Conservation (phyloP, 2,329 filamentous ascomycete genomes). For the Nemania sp. region DNA sequence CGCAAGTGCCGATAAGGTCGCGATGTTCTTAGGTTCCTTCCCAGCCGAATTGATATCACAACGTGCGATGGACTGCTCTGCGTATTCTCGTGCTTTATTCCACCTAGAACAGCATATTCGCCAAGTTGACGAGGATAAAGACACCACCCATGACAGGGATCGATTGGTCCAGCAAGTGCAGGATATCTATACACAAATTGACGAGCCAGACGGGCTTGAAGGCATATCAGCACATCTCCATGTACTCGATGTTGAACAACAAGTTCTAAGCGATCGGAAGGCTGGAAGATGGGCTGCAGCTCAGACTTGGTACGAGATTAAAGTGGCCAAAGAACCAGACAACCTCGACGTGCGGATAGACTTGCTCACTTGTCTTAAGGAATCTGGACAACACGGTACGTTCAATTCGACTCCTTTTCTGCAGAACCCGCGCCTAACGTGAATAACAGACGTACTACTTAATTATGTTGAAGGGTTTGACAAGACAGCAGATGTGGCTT, state of each 20-base stretch:
- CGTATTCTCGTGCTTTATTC: conserved; percentile 88
- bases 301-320: conserved; percentile 96
- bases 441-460: conserved; percentile 70
- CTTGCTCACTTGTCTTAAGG: conserved; percentile 83
- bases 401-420: conserved; percentile 8
- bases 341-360: conserved; percentile 80
- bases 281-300: conserved; percentile 92
- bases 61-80: conserved; percentile 89
- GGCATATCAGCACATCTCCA: conserved; percentile 88
- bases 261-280: conserved; percentile 89
- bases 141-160: conserved; percentile 57
- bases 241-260: conserved; percentile 87
- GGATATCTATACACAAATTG: conserved; percentile 94
- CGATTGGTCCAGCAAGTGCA: conserved; percentile 78
- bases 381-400: conserved; percentile 91
- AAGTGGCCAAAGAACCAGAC: conserved; percentile 76
- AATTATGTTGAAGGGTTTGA: conserved; percentile 81
- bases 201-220: conserved; percentile 95
- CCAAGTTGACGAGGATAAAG: conserved; percentile 49
- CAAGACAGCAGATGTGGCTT: conserved; percentile 51
- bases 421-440: conserved; percentile 28
- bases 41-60: conserved; percentile 75
- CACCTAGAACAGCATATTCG: conserved; percentile 90
- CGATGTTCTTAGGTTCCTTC: conserved; percentile 61
- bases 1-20: conserved; percentile 53